These are phyloP conservation scores for Picochlorum sp. DNA, from an alignment of 139 green algal species.

Conservation along the genomic window DNA sequence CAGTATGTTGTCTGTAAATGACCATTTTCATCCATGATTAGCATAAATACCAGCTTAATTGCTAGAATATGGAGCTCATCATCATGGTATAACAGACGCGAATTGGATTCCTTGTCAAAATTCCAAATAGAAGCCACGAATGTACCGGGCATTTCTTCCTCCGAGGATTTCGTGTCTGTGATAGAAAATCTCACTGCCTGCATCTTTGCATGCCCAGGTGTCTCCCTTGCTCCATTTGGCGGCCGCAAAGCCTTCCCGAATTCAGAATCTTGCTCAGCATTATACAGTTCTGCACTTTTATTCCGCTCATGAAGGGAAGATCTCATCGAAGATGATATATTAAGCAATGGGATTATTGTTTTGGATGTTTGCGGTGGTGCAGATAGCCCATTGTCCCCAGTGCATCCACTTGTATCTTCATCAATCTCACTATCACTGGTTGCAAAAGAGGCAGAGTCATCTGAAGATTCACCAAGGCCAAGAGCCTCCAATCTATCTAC, in stretches of 20 bases:
- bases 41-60: slow-evolving; percentile 43
- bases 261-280: not conserved
- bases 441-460: not conserved
- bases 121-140: not conserved
- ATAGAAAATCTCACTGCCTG: too few species aligned
- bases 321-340: slow-evolving; percentile 12
- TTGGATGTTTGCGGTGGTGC: too few species aligned
- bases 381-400: too few species aligned
- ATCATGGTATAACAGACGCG: slow-evolving; percentile 33
- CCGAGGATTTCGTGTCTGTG: too few species aligned
- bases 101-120: slow-evolving; percentile 11
- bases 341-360: not conserved
- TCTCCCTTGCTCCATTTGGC: too few species aligned
- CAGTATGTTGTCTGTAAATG: slow-evolving; percentile 40
- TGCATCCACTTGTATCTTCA: too few species aligned
- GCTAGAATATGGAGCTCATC: slow-evolving; percentile 32
- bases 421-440: too few species aligned
- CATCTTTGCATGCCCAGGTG: too few species aligned
- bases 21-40: slow-evolving; percentile 34
- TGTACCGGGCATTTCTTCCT: too few species aligned
- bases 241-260: not conserved
- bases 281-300: not conserved
- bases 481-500: slow-evolving; percentile 42
- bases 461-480: not conserved
- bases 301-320: not conserved